phyloP scores from a whole-genome alignment of 1,139 yeast genomes.

The Pichia sp. region DNA sequence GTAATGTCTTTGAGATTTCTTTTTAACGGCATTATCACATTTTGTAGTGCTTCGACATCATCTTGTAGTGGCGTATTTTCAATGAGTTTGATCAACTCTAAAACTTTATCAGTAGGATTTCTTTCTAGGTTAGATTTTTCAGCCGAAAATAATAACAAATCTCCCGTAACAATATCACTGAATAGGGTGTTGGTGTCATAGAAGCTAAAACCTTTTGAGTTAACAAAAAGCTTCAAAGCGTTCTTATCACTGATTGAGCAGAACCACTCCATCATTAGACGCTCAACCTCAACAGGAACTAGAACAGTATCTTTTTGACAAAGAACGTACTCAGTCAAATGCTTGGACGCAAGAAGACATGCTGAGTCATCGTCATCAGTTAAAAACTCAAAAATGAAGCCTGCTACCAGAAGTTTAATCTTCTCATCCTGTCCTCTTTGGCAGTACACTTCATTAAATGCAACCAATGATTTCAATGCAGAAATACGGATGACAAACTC shows the following conservation, averaged over 20 bases:
- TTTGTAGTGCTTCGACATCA: background rate
- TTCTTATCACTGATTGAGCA: background rate
- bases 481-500: constrained; percentile 47
- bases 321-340: constrained; percentile 31
- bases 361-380: constrained; percentile 60
- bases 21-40: background rate
- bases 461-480: constrained; percentile 43
- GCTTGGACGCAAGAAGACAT: constrained; percentile 38
- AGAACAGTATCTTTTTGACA: constrained; percentile 14
- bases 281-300: constrained; percentile 34
- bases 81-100: constrained; percentile 15
- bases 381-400: constrained; percentile 39
- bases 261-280: constrained; percentile 27
- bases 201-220: constrained; percentile 17
- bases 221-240: constrained; percentile 6
- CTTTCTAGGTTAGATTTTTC: constrained; percentile 52
- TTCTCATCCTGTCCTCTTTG: constrained; percentile 1
- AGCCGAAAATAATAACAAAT: constrained; percentile 39
- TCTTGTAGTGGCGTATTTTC: constrained; percentile 1
- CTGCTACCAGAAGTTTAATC: constrained; percentile 17
- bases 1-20: constrained; percentile 7
- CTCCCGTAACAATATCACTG: constrained; percentile 13
- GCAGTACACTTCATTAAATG: constrained; percentile 23
- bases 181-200: constrained; percentile 14
- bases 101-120: constrained; percentile 31